phyloP scores from a whole-genome alignment of 306 rosid genomes.

The Cucurbita ficifolia region DNA sequence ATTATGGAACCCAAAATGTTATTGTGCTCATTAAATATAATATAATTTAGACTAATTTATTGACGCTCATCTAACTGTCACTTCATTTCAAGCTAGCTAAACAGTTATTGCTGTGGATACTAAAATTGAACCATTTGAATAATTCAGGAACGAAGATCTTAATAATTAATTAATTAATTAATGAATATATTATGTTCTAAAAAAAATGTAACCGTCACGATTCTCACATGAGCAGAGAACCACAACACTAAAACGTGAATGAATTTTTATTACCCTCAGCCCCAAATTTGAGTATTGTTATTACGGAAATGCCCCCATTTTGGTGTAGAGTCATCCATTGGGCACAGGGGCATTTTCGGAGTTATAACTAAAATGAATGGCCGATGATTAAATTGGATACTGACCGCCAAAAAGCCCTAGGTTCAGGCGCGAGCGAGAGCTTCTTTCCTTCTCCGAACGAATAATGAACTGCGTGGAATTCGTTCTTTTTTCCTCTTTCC shows the following conservation, averaged over 20 bases:
- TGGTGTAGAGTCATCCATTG: background rate
- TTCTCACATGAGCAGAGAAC: background rate
- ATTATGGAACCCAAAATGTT: too few relatives aligned
- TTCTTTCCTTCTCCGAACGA: background rate
- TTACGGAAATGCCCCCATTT: background rate
- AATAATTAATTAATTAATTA: too few relatives aligned
- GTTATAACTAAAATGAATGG: background rate
- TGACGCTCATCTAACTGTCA: too few relatives aligned
- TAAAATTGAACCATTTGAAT: too few relatives aligned
- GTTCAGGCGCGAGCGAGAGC: background rate
- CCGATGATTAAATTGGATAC: background rate
- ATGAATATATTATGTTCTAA: background rate
- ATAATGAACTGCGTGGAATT: background rate
- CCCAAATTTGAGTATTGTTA: background rate
- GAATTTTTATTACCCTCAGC: too few relatives aligned
- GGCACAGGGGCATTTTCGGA: background rate
- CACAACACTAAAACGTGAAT: background rate
- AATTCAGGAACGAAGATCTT: too few relatives aligned
- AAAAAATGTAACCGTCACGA: background rate
- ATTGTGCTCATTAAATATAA: too few relatives aligned
- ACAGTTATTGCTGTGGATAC: too few relatives aligned
- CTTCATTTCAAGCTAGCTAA: too few relatives aligned
- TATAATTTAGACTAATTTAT: too few relatives aligned
- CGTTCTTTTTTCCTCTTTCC: background rate
- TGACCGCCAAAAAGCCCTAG: conserved; percentile 11